Conservation (phyloP, 306 rosid species). For the Medicago ruthenica region DNA sequence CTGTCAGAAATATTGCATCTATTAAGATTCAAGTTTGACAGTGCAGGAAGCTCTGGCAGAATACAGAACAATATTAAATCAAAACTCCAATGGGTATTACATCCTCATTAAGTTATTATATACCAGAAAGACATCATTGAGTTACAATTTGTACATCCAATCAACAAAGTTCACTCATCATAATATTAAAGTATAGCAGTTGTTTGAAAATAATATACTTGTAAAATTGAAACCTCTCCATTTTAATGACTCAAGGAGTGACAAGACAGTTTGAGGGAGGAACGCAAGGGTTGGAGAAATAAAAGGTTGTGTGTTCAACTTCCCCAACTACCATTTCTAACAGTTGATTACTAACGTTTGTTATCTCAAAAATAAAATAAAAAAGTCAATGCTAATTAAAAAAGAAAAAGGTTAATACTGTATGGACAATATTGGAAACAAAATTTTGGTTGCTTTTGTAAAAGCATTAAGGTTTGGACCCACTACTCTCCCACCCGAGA, state of each 20-base stretch:
- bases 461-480: conserved; percentile 12
- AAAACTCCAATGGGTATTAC: conserved; percentile 34
- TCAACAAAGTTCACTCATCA: not conserved
- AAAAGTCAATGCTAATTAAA: conserved; percentile 16
- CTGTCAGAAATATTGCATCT: conserved; percentile 70
- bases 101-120: conserved; percentile 20
- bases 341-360: not conserved
- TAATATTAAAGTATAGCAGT: conserved; percentile 17
- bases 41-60: conserved; percentile 68
- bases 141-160: conserved; percentile 14
- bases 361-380: not conserved
- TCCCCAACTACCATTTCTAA: not conserved
- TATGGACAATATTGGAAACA: conserved; percentile 1
- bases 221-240: conserved; percentile 12
- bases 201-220: conserved; percentile 26
- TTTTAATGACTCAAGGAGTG: conserved; percentile 29
- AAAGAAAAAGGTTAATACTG: not conserved
- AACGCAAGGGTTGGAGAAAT: not conserved
- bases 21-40: conserved; percentile 80
- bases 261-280: not conserved
- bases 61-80: conserved; percentile 42
- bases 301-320: not conserved
- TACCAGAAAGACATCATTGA: conserved; percentile 16
- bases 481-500: not conserved
- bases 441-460: conserved; percentile 13